Percentiles rank a stretch among this genome's conserved stretches.
These are phyloP conservation scores for Naganishia sp. DNA, from an alignment of 1,284 basidiomycete genomes.

Conservation along the genomic window DNA sequence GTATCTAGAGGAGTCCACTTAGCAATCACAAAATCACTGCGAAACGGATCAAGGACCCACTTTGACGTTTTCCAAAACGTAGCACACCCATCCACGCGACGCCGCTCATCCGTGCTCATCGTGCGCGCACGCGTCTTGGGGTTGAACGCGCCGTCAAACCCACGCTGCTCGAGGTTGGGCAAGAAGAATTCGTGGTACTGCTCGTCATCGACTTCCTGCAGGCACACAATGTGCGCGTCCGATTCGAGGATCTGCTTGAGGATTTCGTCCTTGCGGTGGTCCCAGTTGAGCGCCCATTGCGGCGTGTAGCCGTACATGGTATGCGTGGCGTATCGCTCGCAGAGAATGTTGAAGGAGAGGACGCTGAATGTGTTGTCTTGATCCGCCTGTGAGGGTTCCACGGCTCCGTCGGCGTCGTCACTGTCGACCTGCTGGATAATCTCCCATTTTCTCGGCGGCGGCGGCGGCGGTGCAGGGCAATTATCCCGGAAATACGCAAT, in stretches of 20 bases:
- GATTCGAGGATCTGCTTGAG: conserved; percentile 81
- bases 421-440: conserved; percentile 64
- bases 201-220: conserved; percentile 91
- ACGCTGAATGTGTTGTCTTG: conserved; percentile 68
- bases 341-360: conserved; percentile 93
- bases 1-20: conserved; percentile 61
- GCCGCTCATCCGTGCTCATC: conserved; percentile 83
- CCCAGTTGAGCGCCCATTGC: conserved; percentile 92
- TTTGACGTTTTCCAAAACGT: conserved; percentile 90
- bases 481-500: conserved; percentile 83
- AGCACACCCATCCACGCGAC: conserved; percentile 93
- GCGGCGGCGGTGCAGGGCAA: conserved; percentile 76
- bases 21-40: conserved; percentile 6
- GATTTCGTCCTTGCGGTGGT: conserved; percentile 89
- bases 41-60: conserved; percentile 58
- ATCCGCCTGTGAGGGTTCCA: conserved; percentile 47
- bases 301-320: conserved; percentile 96
- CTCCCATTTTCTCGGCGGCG: conserved; percentile 80
- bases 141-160: conserved; percentile 90
- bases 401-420: conserved; percentile 45
- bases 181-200: conserved; percentile 94
- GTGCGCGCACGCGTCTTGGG: conserved; percentile 93
- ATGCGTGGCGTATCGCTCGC: conserved; percentile 85
- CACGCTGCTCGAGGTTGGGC: conserved; percentile 71
- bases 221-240: conserved; percentile 85